phyloP scores from a whole-genome alignment of 169 alveolate species.

The Theileria equi region DNA sequence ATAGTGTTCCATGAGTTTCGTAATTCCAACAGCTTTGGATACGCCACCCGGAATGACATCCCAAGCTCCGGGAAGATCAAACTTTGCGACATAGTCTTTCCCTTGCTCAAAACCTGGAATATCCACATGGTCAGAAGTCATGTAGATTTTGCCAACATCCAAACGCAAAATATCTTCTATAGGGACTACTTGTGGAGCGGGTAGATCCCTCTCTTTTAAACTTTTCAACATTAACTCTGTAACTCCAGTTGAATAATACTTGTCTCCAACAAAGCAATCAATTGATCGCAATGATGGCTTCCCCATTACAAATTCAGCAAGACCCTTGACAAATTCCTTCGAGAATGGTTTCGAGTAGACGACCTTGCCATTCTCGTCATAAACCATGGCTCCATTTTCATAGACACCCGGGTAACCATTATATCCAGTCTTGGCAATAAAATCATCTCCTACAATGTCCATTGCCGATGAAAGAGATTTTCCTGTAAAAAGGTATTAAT shows the following conservation, averaged over 20 bases:
- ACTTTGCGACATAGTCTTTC: conserved; percentile 3
- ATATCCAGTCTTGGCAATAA: conserved; percentile 34
- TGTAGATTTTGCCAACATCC: not conserved
- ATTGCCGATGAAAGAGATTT: not conserved
- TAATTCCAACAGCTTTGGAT: conserved; percentile 35
- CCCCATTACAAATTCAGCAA: conserved; percentile 3
- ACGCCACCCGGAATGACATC: conserved; percentile 35
- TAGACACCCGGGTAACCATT: conserved; percentile 65
- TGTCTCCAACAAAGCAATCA: not conserved
- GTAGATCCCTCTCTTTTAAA: not conserved
- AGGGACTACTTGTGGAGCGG: not conserved
- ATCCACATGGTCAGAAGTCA: too few relatives aligned
- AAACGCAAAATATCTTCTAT: not conserved
- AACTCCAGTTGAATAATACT: not conserved
- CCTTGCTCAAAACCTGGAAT: too few relatives aligned
- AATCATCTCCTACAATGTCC: conserved; percentile 30
- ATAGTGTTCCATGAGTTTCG: conserved; percentile 1
- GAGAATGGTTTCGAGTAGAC: conserved; percentile 9
- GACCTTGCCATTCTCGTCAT: conserved; percentile 33
- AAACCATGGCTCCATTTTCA: conserved; percentile 57
- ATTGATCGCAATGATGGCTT: not conserved
- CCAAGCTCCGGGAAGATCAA: too few relatives aligned
- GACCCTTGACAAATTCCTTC: not conserved
- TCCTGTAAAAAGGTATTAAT: too few relatives aligned
- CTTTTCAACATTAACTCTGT: not conserved